These are phyloP conservation scores for Panaeolus papilionaceus DNA, from an alignment of 768 basidiomycete species.

Conservation along the genomic window DNA sequence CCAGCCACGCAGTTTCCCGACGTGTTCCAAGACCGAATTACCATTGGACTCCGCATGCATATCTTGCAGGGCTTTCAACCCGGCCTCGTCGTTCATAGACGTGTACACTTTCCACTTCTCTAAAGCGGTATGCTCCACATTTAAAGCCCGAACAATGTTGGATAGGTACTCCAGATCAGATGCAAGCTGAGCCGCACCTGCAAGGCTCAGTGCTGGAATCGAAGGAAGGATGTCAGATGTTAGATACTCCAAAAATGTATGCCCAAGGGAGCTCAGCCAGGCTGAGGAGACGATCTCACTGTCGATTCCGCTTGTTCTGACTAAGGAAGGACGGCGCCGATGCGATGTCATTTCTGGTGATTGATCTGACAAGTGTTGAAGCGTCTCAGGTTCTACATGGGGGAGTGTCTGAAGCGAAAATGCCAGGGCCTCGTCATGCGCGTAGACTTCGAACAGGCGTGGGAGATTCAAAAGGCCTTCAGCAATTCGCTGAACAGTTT, in stretches of 20 bases:
- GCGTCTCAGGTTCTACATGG: constrained; percentile 62
- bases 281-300: constrained; percentile 87
- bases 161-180: constrained; percentile 90
- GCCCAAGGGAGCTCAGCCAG: constrained; percentile 92
- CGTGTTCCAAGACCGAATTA: constrained; percentile 42
- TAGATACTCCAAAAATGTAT: constrained; percentile 77
- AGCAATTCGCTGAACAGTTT: constrained; percentile 85
- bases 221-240: constrained; percentile 73
- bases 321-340: constrained; percentile 47
- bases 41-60: constrained; percentile 24
- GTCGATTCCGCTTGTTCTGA: constrained; percentile 50
- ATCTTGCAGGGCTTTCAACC: constrained; percentile 38
- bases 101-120: constrained; percentile 79
- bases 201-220: constrained; percentile 63
- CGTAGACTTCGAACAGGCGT: constrained; percentile 92
- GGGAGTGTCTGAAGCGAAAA: constrained; percentile 89
- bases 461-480: constrained; percentile 96
- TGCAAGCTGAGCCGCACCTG: constrained; percentile 83
- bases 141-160: constrained; percentile 89
- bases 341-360: constrained; percentile 38
- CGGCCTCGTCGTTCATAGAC: constrained; percentile 64
- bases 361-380: constrained; percentile 54
- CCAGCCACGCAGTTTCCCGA: constrained; percentile 48
- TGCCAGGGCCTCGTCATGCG: constrained; percentile 87
- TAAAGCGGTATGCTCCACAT: constrained; percentile 84